A percentile compares a stretch with the other conserved stretches of the same genome.
Conservation (phyloP, 768 basidiomycete genomes). For the Suillus tomentosus region DNA sequence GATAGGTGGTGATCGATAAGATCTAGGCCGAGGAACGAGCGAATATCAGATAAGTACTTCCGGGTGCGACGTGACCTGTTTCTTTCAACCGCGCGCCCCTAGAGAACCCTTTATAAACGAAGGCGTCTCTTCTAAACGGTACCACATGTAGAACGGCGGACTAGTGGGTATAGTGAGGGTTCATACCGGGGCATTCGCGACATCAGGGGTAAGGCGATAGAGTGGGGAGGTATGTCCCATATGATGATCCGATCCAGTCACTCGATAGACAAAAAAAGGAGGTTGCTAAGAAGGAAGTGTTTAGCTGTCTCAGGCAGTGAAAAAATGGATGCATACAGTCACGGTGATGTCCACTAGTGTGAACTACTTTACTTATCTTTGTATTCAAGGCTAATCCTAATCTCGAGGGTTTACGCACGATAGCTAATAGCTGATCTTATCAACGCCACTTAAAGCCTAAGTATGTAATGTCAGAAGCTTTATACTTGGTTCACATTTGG, state of each 20-base stretch:
- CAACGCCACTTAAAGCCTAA: neutral
- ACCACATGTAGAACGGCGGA: neutral
- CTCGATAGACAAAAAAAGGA: no score
- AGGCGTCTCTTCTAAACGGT: neutral
- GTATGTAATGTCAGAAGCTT: neutral
- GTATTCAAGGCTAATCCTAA: no score
- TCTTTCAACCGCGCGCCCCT: no score
- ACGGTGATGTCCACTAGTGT: no score
- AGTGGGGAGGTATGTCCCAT: neutral
- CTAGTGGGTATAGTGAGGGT: neutral
- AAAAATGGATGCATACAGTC: no score
- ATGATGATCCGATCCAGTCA: no score
- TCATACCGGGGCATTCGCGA: neutral
- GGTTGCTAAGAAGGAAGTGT: no score
- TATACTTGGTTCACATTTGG: neutral
- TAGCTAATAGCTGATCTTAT: neutral
- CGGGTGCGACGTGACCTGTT: no score
- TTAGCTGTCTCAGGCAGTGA: no score
- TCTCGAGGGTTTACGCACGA: no score
- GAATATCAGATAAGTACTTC: no score
- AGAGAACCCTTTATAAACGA: neutral
- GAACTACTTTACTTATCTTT: no score
- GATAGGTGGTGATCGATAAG: neutral
- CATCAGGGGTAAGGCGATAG: neutral
- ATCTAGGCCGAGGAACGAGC: neutral